Conservation (phyloP, 805 yeast species). For the Wickerhamiella australiensis region DNA sequence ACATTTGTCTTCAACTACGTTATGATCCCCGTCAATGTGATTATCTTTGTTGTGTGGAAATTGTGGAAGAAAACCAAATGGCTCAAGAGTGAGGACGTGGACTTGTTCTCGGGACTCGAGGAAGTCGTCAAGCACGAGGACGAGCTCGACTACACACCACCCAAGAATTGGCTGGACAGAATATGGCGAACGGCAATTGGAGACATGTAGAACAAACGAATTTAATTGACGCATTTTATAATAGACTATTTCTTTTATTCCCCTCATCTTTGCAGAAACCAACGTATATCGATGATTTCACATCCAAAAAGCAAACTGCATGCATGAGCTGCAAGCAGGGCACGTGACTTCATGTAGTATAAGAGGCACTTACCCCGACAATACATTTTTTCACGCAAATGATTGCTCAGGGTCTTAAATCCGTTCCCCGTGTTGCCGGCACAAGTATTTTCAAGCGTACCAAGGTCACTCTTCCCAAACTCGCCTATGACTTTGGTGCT, state of each 20-base stretch:
- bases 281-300: background rate
- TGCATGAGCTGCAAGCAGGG: background rate
- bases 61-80: constrained; percentile 38
- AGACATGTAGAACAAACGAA: constrained; percentile 9
- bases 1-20: constrained; percentile 59
- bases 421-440: background rate
- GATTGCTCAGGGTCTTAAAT: background rate
- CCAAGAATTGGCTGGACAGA: constrained; percentile 50
- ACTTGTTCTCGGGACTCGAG: constrained; percentile 43
- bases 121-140: constrained; percentile 51
- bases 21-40: constrained; percentile 49
- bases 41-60: constrained; percentile 41
- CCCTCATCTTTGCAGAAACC: too few species aligned
- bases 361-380: background rate
- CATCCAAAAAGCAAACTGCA: background rate
- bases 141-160: constrained; percentile 14
- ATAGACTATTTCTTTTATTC: too few species aligned
- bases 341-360: background rate
- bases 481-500: constrained; percentile 74
- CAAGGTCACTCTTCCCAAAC: constrained; percentile 65
- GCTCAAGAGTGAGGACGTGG: constrained; percentile 38
- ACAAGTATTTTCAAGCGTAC: constrained; percentile 32
- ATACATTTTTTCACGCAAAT: background rate
- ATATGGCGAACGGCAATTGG: constrained; percentile 12
- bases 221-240: too few species aligned